Conservation (phyloP, 495 filamentous ascomycete species). For the Extremus antarcticus region DNA sequence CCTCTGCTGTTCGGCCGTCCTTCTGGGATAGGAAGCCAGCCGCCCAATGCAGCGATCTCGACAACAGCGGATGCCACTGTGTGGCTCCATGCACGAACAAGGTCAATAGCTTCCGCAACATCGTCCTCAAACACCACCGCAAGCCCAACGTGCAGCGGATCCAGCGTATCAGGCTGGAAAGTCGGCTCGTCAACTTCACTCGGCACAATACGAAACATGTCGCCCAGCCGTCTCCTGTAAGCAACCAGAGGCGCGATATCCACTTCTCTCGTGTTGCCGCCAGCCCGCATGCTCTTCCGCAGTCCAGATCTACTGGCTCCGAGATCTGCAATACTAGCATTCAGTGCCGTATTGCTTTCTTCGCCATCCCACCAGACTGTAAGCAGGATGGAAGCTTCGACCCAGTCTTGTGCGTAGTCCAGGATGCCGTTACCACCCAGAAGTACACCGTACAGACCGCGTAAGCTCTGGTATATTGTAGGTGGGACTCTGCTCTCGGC, state of each 20-base stretch:
- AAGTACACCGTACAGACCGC: constrained; percentile 61
- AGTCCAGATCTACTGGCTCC: constrained; percentile 27
- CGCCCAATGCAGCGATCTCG: constrained; percentile 62
- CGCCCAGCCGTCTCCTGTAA: constrained; percentile 43
- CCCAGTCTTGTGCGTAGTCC: constrained; percentile 65
- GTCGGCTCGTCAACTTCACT: constrained; percentile 35
- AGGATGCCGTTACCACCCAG: constrained; percentile 65
- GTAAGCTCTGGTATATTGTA: constrained; percentile 71
- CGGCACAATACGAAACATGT: constrained; percentile 41
- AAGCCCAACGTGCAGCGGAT: constrained; percentile 63
- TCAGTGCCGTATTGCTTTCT: constrained; percentile 33
- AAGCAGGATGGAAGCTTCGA: constrained; percentile 69
- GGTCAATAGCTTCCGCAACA: constrained; percentile 56
- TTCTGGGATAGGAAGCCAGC: constrained; percentile 51
- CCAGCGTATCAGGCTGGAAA: constrained; percentile 61
- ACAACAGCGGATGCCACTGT: constrained; percentile 63
- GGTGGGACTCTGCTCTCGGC: constrained; percentile 77
- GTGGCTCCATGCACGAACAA: constrained; percentile 68
- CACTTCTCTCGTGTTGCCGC: constrained; percentile 24
- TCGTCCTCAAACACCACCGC: constrained; percentile 71
- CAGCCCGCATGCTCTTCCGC: constrained; percentile 1
- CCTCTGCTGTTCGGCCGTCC: constrained; percentile 3
- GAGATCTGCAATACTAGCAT: constrained; percentile 29
- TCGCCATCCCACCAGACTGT: constrained; percentile 85
- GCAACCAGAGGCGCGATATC: constrained; percentile 38